A percentile compares a stretch with the other conserved stretches of the same genome.
phyloP scores from a whole-genome alignment of 2,329 filamentous ascomycete species.

The Pyricularia grisea region DNA sequence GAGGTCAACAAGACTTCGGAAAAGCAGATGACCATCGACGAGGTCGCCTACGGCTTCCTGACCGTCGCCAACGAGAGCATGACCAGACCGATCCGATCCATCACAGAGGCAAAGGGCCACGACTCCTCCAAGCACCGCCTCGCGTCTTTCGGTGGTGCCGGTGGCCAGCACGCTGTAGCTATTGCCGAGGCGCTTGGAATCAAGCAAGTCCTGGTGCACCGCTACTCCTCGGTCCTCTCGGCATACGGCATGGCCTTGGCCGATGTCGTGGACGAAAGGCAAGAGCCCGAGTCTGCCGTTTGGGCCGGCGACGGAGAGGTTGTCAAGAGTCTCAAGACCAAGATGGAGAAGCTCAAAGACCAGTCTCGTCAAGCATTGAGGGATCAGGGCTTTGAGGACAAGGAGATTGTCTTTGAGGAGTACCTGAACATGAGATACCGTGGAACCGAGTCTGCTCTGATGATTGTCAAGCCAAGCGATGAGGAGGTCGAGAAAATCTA shows the following conservation, averaged over 20 bases:
- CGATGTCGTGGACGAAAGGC: conserved; percentile 23
- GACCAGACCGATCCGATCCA: conserved; percentile 59
- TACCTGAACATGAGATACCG: conserved; percentile 91
- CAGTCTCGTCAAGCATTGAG: conserved; percentile 41
- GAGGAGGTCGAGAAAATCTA: not conserved
- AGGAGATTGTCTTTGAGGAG: conserved; percentile 74
- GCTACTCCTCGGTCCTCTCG: conserved; percentile 53
- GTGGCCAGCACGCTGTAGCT: conserved; percentile 61
- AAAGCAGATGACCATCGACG: conserved; percentile 64
- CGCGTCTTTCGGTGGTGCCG: conserved; percentile 64
- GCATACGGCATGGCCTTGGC: conserved; percentile 29
- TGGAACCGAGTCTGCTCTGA: conserved; percentile 81
- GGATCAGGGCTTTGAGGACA: conserved; percentile 69
- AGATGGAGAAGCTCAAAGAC: conserved; percentile 68
- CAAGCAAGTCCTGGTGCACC: conserved; percentile 58
- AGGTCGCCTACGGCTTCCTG: conserved; percentile 76
- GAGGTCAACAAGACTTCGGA: conserved; percentile 68
- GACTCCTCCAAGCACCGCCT: conserved; percentile 61
- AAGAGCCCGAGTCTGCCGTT: conserved; percentile 16
- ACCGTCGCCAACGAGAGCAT: conserved; percentile 64
- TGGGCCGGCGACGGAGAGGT: conserved; percentile 28
- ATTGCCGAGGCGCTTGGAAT: conserved; percentile 63
- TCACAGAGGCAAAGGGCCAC: conserved; percentile 63
- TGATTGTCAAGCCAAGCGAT: conserved; percentile 34
- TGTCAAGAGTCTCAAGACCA: conserved; percentile 41